A percentile compares a stretch with the other conserved stretches of the same genome.
Conservation (phyloP, 768 basidiomycete genomes). For the Cantharellus anzutake region DNA sequence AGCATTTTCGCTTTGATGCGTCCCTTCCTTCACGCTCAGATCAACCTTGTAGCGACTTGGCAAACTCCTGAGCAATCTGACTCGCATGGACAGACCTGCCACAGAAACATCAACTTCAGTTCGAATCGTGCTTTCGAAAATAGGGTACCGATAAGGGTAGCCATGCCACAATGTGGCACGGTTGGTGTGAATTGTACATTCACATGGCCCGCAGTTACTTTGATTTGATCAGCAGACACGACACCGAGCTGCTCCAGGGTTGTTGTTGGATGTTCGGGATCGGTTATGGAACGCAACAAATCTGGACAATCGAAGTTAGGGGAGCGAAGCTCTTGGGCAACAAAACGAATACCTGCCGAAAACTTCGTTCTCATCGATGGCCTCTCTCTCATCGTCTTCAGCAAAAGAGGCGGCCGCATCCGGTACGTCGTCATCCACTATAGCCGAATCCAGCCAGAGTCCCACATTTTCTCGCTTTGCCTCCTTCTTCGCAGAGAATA, state of each 20-base stretch:
- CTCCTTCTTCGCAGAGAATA: not conserved
- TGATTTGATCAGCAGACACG: slow-evolving; percentile 76
- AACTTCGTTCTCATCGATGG: not conserved
- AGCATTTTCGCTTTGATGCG: slow-evolving; percentile 45
- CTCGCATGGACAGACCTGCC: slow-evolving; percentile 85
- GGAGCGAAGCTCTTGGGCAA: not conserved
- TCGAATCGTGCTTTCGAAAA: no score
- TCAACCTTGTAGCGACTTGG: slow-evolving; percentile 91
- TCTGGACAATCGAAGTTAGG: slow-evolving; percentile 27
- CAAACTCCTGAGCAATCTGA: slow-evolving; percentile 72
- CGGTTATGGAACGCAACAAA: slow-evolving; percentile 77
- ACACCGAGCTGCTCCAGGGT: slow-evolving; percentile 90
- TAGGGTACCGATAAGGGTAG: slow-evolving; percentile 72
- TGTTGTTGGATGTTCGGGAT: slow-evolving; percentile 75
- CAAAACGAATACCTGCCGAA: not conserved
- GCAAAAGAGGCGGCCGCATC: not conserved
- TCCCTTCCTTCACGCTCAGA: slow-evolving; percentile 81
- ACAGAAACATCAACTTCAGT: not conserved
- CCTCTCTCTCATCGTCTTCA: not conserved
- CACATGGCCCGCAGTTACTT: slow-evolving; percentile 30
- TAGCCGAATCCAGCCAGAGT: not conserved
- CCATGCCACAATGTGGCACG: slow-evolving; percentile 95
- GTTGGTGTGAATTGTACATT: slow-evolving; percentile 92
- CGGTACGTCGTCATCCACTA: not conserved
- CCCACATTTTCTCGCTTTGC: not conserved